A percentile compares a stretch with the other conserved stretches of the same genome.
phyloP scores from a whole-genome alignment of 306 rosid genomes.

The Heteromeles arbutifolia region DNA sequence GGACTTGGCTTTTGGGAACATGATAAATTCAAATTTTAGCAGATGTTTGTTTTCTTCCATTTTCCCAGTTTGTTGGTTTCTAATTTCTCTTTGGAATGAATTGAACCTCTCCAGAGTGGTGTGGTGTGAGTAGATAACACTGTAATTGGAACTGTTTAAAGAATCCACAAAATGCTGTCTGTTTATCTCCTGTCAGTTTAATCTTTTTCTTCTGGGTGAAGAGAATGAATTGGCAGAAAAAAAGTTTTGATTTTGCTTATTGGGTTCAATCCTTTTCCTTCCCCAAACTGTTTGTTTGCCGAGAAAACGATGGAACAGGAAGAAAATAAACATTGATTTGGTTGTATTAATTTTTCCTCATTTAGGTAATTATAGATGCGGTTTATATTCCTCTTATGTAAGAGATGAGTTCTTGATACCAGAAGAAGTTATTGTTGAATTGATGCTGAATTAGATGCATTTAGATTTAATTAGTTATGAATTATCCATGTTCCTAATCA shows the following conservation, averaged over 20 bases:
- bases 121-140: too few species aligned
- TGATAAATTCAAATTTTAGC: too few species aligned
- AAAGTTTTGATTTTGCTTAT: conserved; percentile 21
- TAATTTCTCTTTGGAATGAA: too few species aligned
- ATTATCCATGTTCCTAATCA: neutral
- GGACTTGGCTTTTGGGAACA: too few species aligned
- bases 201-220: conserved; percentile 19
- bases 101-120: too few species aligned
- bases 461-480: neutral
- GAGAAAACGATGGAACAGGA: conserved; percentile 37
- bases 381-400: neutral
- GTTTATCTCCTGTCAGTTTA: conserved; percentile 16
- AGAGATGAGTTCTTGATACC: neutral
- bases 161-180: neutral
- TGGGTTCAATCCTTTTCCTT: conserved; percentile 24
- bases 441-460: neutral
- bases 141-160: too few species aligned
- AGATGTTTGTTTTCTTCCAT: too few species aligned
- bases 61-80: too few species aligned
- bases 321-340: neutral
- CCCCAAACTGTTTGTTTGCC: conserved; percentile 43
- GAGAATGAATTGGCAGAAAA: conserved; percentile 17
- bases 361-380: neutral
- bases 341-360: neutral
- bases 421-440: neutral